Conservation (phyloP, 2,329 filamentous ascomycete genomes). For the Epichloe sp. region DNA sequence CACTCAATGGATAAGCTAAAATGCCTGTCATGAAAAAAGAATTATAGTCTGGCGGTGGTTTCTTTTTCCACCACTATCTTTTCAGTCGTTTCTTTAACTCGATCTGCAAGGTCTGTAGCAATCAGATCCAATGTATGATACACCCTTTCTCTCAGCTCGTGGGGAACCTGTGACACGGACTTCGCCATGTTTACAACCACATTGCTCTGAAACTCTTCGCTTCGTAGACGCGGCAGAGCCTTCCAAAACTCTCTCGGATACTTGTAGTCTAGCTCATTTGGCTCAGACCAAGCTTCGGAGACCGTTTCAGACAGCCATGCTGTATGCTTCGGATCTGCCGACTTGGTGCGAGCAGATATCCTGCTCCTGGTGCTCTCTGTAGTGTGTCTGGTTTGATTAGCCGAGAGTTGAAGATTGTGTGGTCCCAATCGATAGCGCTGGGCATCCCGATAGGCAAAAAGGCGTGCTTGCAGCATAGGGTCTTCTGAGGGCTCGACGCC, state of each 20-base stretch:
- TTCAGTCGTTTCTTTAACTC: neutral
- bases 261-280: neutral
- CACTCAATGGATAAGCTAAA: too few species aligned
- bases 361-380: neutral
- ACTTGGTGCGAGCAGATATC: neutral
- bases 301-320: neutral
- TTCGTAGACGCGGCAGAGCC: neutral
- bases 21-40: too few species aligned
- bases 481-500: conserved; percentile 51
- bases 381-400: neutral
- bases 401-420: neutral
- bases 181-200: neutral
- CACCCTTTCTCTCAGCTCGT: neutral
- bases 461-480: conserved; percentile 45
- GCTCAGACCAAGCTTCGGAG: neutral
- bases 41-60: too few species aligned
- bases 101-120: neutral
- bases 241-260: neutral
- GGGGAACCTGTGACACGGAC: neutral
- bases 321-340: neutral
- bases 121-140: neutral
- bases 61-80: neutral
- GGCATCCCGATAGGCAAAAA: conserved; percentile 50
- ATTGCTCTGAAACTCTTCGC: neutral
- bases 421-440: conserved; percentile 43